Evolutionary conservation across 176 grass and related monocot genomes (phyloP).

Genomic region (Rhynchospora breviuscula): DNA sequence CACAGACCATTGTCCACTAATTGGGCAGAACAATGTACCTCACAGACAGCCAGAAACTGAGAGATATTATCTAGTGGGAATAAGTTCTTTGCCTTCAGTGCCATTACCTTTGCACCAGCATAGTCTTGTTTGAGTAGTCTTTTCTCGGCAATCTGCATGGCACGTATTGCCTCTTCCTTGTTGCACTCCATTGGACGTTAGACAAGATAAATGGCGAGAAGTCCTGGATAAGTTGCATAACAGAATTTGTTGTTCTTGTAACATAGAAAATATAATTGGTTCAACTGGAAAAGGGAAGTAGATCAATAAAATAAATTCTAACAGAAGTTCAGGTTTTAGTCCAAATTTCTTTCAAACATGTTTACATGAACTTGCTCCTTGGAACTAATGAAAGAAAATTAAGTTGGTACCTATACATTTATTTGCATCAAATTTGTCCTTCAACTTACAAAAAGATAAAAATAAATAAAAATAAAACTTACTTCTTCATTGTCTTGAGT

Average conservation of each 20-base stretch:
- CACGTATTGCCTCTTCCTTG: constrained; percentile 65
- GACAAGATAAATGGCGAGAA: background rate
- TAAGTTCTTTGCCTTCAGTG: constrained; percentile 62
- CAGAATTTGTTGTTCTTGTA: background rate
- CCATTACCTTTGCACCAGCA: constrained; percentile 48
- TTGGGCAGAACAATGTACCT: constrained; percentile 64
- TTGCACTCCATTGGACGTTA: constrained; percentile 39
- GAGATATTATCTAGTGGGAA: constrained; percentile 67
- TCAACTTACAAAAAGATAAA: too few relatives aligned
- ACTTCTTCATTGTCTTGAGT: too few relatives aligned
- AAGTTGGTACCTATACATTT: too few relatives aligned
- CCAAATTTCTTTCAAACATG: too few relatives aligned
- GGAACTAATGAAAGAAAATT: too few relatives aligned
- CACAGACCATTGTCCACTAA: constrained; percentile 38
- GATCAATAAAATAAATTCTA: background rate
- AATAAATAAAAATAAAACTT: too few relatives aligned
- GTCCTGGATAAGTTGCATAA: background rate
- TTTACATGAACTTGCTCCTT: too few relatives aligned
- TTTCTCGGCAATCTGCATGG: constrained; percentile 58
- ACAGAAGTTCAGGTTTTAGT: background rate
- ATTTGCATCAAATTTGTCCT: too few relatives aligned
- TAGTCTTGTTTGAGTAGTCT: constrained; percentile 68
- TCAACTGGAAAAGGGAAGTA: background rate
- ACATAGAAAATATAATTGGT: background rate
- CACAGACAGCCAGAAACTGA: constrained; percentile 63